Evolutionary conservation across 306 rosid genomes (phyloP), one percentile per base, ranked within the genome.

Genomic region (Mucuna pruriens): DNA sequence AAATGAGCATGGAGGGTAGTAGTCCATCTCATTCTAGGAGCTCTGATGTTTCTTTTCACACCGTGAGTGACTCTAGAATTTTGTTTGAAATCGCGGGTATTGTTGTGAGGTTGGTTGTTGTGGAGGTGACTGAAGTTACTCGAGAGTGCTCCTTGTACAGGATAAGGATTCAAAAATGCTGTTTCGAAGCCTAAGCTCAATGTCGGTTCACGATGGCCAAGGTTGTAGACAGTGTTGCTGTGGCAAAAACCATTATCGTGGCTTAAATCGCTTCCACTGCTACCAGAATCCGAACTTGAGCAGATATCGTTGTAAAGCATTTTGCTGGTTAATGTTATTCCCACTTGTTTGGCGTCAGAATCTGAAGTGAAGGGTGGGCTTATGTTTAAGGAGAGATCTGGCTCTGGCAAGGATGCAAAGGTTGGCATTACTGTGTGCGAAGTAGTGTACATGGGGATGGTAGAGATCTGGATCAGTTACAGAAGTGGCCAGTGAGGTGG

Each of bases 11-110:
- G 98, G 74, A 94, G 98, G 40, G 97, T 94, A 0, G 94, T 83
- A 9, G 97, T 94, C 98, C 98, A 94, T 86, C 97, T 76, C 98
- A 94, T 94, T 83, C 98, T 88, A 4, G 98, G 98, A 87, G 94
- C 98, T 87, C 98, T 86, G 29, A 81, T 60, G 83, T 87, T 92
- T 88, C 93, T 87, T 83, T 71, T 92, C 57, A 82, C 89, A 6
- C 87, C 87, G 9, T 23, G 64, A 25, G 74, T 55, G 62, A 71
- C 76, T 83, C 90, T 52, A 33, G 10, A 26, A 46, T 44, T 90
- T 57, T 96, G 76, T 71, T 92, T 92, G 82, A 92, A 92, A 23
- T 86, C 87, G 4, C 86, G 85, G 65, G 88, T 84, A 61, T 81
- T 75, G 71, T 85, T 90, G 36, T 84, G 94, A 73, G 88, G 88